Percentiles rank a stretch among this genome's conserved stretches.
Conservation (phyloP, 108 stramenopile genomes). For the Skeletonema tropicum region DNA sequence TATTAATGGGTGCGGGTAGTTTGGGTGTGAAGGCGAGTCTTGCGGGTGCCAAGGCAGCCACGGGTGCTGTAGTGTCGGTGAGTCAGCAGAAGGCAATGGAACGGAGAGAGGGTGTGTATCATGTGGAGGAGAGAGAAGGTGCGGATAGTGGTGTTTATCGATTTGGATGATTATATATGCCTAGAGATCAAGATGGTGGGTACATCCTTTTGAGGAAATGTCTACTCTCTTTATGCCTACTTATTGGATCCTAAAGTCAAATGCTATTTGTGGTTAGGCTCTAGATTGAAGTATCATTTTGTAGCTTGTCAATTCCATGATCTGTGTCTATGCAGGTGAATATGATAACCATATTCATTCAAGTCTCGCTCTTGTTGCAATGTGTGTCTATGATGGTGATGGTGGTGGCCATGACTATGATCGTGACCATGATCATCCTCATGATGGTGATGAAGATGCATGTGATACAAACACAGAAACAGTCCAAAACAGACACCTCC, state of each 20-base stretch:
- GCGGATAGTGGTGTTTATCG: slow-evolving; percentile 1
- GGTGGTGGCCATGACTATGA: slow-evolving; percentile 14
- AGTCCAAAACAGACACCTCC: slow-evolving; percentile 12
- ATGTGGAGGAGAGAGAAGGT: slow-evolving; percentile 1
- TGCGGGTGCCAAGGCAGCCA: slow-evolving; percentile 69
- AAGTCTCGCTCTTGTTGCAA: slow-evolving; percentile 30
- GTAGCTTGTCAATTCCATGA: neutral
- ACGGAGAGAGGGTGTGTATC: slow-evolving; percentile 19
- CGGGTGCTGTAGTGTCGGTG: slow-evolving; percentile 53
- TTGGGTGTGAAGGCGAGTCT: slow-evolving; percentile 63
- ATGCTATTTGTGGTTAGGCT: neutral
- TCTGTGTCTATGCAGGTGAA: slow-evolving; percentile 29
- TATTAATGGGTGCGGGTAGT: slow-evolving; percentile 72
- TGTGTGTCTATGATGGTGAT: slow-evolving; percentile 18
- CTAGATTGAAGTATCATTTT: neutral
- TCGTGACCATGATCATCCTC: slow-evolving; percentile 9
- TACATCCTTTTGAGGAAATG: no score
- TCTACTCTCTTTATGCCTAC: neutral
- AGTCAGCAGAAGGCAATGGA: slow-evolving; percentile 41
- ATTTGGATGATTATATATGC: neutral
- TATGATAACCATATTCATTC: slow-evolving; percentile 23
- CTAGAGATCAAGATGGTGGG: no score
- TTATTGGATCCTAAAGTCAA: neutral
- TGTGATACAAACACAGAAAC: slow-evolving; percentile 34
- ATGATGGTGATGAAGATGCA: slow-evolving; percentile 28